Conservation (phyloP, 805 yeast genomes). For the Saccharomycopsis sp. region DNA sequence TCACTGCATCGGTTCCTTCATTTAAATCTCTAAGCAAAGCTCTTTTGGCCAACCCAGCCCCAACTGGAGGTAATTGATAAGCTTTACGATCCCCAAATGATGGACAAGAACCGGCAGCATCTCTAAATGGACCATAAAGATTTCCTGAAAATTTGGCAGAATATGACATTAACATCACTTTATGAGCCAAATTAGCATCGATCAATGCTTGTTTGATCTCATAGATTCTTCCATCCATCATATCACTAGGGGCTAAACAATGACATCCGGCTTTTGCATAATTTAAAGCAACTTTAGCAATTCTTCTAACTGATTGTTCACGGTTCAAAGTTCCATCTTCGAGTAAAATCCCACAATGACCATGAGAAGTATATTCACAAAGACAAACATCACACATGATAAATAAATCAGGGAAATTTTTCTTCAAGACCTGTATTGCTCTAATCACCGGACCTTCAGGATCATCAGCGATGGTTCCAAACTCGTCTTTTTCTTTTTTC, state of each 20-base stretch:
- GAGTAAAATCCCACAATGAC: constrained; percentile 90
- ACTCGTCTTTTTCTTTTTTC: constrained; percentile 61
- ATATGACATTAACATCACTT: constrained; percentile 83
- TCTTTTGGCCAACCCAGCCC: constrained; percentile 86
- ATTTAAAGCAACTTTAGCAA: constrained; percentile 91
- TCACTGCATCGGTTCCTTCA: constrained; percentile 94
- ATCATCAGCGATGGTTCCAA: constrained; percentile 89
- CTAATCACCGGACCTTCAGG: constrained; percentile 91
- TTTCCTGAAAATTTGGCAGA: constrained; percentile 89
- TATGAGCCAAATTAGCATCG: constrained; percentile 73
- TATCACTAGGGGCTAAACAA: constrained; percentile 93
- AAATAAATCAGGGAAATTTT: constrained; percentile 69
- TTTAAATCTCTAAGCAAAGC: constrained; percentile 76
- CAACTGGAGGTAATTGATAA: constrained; percentile 90
- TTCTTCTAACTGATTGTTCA: constrained; percentile 61
- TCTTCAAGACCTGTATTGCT: constrained; percentile 55
- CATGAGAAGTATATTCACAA: constrained; percentile 94
- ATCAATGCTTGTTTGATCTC: constrained; percentile 84
- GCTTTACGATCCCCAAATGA: constrained; percentile 83
- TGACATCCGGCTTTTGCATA: constrained; percentile 95
- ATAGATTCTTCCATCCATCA: constrained; percentile 90
- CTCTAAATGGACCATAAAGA: constrained; percentile 94
- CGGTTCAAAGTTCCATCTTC: constrained; percentile 83
- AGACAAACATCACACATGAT: constrained; percentile 92
- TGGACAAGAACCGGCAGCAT: constrained; percentile 91